Evolutionary conservation across 192 early-diverging fungal genomes (phyloP).

Genomic region (Haplosporangium gracile): DNA sequence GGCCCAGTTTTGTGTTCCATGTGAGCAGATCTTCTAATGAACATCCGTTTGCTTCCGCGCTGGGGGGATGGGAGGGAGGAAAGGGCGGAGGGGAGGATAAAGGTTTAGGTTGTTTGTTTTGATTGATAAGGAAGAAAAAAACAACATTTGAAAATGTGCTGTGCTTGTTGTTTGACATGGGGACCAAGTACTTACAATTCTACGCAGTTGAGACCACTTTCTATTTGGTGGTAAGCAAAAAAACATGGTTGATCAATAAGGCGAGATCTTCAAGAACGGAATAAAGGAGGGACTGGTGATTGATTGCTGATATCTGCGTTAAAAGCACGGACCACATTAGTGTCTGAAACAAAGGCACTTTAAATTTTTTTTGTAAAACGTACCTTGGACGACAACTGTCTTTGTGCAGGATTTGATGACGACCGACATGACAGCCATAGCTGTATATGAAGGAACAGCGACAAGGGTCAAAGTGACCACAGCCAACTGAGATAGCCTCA

Average conservation of each 20-base stretch:
- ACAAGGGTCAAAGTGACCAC: neutral
- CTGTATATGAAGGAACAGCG: neutral
- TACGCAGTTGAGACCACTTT: no score
- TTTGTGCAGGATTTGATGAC: neutral
- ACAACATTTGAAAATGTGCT: no score
- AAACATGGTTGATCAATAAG: no score
- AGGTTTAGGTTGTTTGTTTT: no score
- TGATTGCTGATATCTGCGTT: neutral
- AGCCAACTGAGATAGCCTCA: neutral
- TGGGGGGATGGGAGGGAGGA: neutral
- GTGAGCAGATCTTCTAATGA: constrained; percentile 24
- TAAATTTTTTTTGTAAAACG: neutral
- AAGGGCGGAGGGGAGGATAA: neutral
- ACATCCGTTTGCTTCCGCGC: constrained; percentile 28
- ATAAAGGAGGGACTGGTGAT: no score
- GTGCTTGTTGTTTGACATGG: no score
- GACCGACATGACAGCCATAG: neutral
- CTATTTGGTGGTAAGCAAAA: no score
- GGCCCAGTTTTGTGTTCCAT: constrained; percentile 41
- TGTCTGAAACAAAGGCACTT: neutral
- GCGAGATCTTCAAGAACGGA: no score
- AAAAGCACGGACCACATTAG: neutral
- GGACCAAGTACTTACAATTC: no score
- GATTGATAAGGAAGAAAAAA: no score
- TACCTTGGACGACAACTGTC: neutral